Evolutionary conservation across 768 basidiomycete species (phyloP), one percentile per base, ranked within the genome.

Genomic region (Boletellus ananas): DNA sequence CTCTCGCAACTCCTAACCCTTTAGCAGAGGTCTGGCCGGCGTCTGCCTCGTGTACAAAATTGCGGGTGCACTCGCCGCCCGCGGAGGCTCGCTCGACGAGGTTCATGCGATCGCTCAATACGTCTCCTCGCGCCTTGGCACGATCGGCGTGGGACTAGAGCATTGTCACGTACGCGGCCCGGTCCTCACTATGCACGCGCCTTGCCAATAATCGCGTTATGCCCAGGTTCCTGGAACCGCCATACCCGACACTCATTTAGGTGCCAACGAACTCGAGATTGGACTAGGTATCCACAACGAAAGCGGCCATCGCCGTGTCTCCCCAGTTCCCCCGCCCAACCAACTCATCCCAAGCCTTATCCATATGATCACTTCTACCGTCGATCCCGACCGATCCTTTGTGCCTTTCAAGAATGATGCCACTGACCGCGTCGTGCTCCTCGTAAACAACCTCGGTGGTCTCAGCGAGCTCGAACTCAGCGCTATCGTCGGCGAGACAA

Each of bases 231-330:
- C 90, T 9, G 87, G 92, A 29, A 92, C 90, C 6, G 81, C 82
- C 0, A 63, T 77, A 1, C 62, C 74, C 3, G 67, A 79, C 33
- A 77, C 79, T 12, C 76, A 81, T 61, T 74, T 93, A 20, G 73
- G 72, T 4, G 60, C 68, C 12, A 70, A 77, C 18, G 88, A 92
- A 65, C 80, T 93, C 46, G 93, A 95, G 69, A 85, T 95, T 51
- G 93, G 93, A 16, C 81, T 90, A 74, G 89, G 93, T 12, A 88
- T 95, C 49, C 93, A 95, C 71, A 95, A 95, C 60, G 93, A 95
- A 70, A 80, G 83, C 41, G 93, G 88, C 8, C 77, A 83, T 54
- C 71, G 74, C 36, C 83, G 83, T 25, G 57, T 87, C 33, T 83
- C 84, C 0, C 88, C 87, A 4, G 74, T 85, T 3, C 91, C 92